Evolutionary conservation across 169 alveolate genomes (phyloP), one percentile per base, ranked within the genome.

Genomic region (Plasmodium gallinaceum): DNA sequence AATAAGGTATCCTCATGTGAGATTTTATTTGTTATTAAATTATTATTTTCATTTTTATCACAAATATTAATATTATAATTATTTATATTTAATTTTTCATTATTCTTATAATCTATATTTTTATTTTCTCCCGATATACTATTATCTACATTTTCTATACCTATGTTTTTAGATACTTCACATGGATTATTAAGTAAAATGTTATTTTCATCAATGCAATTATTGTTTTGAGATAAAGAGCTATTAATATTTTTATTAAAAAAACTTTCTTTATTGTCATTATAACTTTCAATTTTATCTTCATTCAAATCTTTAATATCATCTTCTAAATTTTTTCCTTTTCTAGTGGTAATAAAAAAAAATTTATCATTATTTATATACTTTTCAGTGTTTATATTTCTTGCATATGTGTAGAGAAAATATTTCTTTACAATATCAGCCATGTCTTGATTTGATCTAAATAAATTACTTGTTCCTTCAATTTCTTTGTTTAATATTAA

Each of bases 361-460:
- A 18, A 52, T 10, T 52, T 39, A 65, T 64, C 71, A 8, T 16
- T 37, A 18, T 37, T 46, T 62, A 74, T 18, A 20, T 20, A 51
- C 0, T 32, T 24, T 26, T 86, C 72, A 3, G 88, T 39, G n/a
- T 72, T 20, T 1, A 86, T 86, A 16, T 87, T 85, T 39, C 74
- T 86, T 3, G 90, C 88, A 60, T 85, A 74, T 8, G 95, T 88
- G 22, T 85, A 61, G 2, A 88, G 72, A 48, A 93, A 57, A 60
- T 74, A 88, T 20, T 71, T 76, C 24, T 87, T 91, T 22, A 93
- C 76, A 32, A 61, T 43, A 12, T 46, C 80, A 16, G 95, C 92
- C 66, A 92, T 78, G 39, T 94, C 96, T 62, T 70, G 64, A 45
- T 89, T 89, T 26, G 95, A 92, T 18, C 96, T 46, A 16, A 94